Percentiles rank a stretch among this genome's conserved stretches.
These are phyloP conservation scores for Teratosphaeria destructans DNA, from an alignment of 2,329 filamentous ascomycete species.

Conservation along the genomic window DNA sequence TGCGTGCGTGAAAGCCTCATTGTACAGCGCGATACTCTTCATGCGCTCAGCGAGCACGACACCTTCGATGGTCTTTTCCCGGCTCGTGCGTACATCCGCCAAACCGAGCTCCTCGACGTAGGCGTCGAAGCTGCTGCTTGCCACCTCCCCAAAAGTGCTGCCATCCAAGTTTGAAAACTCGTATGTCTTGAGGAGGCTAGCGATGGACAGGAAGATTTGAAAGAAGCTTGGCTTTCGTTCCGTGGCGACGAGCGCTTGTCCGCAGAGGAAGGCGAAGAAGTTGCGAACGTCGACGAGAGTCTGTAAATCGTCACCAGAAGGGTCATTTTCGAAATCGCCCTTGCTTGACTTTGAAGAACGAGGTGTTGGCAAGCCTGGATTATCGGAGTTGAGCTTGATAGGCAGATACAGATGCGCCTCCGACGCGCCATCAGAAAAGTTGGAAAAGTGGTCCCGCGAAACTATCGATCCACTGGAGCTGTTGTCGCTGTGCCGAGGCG, in stretches of 20 bases:
- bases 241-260: conserved; percentile 51
- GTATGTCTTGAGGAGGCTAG: conserved; percentile 46
- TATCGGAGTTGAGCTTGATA: conserved; percentile 45
- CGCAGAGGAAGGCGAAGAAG: conserved; percentile 53
- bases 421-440: conserved; percentile 39
- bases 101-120: conserved; percentile 70
- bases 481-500: conserved; percentile 11
- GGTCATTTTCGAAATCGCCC: conserved; percentile 12
- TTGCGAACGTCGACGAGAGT: conserved; percentile 51
- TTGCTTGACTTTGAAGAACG: conserved; percentile 11
- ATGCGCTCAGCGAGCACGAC: conserved; percentile 83
- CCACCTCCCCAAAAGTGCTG: conserved; percentile 53
- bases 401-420: conserved; percentile 50
- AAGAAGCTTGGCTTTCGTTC: conserved; percentile 46
- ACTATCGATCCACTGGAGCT: conserved; percentile 20
- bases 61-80: conserved; percentile 81
- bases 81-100: conserved; percentile 68
- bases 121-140: conserved; percentile 55
- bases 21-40: conserved; percentile 72
- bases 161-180: conserved; percentile 53
- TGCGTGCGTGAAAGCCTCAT: conserved; percentile 83
- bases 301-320: conserved; percentile 41
- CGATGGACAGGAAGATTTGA: conserved; percentile 51
- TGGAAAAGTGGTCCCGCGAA: conserved; percentile 35
- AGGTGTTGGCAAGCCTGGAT: conserved; percentile 15